Evolutionary conservation across 768 basidiomycete genomes (phyloP).

Genomic region (Mycena filopes): DNA sequence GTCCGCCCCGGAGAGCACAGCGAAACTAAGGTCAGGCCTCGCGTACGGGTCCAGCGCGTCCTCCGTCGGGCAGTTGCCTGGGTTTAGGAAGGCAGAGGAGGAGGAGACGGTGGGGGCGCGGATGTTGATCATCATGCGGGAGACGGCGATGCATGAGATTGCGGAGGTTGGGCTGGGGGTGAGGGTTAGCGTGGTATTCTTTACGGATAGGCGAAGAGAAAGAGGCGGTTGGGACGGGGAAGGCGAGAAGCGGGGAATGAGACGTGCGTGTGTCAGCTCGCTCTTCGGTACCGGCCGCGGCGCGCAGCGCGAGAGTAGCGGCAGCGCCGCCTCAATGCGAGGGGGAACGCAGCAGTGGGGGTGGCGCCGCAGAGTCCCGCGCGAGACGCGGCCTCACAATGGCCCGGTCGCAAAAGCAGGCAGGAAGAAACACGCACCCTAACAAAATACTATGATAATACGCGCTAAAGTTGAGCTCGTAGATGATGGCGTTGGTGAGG

Average conservation of each 20-base stretch:
- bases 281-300: too few species aligned
- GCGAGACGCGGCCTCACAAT: too few species aligned
- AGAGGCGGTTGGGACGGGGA: too few species aligned
- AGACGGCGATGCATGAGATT: constrained; percentile 31
- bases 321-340: too few species aligned
- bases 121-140: constrained; percentile 35
- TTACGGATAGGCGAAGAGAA: too few species aligned
- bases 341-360: too few species aligned
- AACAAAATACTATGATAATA: constrained; percentile 26
- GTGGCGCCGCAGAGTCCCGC: too few species aligned
- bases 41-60: background rate
- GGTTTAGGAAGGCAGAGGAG: too few species aligned
- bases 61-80: background rate
- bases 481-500: constrained; percentile 25
- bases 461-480: constrained; percentile 19
- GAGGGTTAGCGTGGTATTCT: background rate
- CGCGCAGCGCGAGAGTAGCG: too few species aligned
- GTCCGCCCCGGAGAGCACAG: background rate
- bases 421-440: background rate
- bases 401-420: too few species aligned
- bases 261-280: too few species aligned
- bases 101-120: constrained; percentile 16
- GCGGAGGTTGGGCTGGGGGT: constrained; percentile 20
- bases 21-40: constrained; percentile 15
- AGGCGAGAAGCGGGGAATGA: too few species aligned